These are phyloP conservation scores for Fusarium dimerum DNA, from an alignment of 2,329 filamentous ascomycete species.

Conservation along the genomic window DNA sequence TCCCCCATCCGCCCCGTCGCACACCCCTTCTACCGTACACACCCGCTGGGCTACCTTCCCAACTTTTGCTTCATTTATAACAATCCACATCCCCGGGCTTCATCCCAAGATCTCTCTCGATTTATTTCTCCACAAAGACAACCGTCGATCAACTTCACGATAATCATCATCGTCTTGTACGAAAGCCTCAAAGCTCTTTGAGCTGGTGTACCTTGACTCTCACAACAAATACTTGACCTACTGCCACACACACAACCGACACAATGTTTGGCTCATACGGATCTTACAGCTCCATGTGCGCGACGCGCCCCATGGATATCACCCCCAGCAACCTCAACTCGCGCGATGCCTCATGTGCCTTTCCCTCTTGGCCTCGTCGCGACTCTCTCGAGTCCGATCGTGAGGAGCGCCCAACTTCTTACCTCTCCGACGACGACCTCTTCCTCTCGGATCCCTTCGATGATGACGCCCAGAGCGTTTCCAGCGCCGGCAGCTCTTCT, in stretches of 20 bases:
- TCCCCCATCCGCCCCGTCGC: too few species aligned
- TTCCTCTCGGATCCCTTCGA: conserved; percentile 53
- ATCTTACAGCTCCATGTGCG: conserved; percentile 52
- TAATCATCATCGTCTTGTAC: conserved; percentile 17
- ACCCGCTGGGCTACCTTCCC: too few species aligned
- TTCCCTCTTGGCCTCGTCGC: conserved; percentile 60
- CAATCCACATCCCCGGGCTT: conserved; percentile 28
- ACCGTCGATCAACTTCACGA: conserved; percentile 16
- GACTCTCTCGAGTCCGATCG: conserved; percentile 48
- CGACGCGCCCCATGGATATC: conserved; percentile 49
- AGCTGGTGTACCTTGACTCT: conserved; percentile 16
- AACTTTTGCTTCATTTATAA: conserved; percentile 32
- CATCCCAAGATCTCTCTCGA: conserved; percentile 15
- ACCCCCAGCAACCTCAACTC: conserved; percentile 41
- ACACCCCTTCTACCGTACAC: too few species aligned
- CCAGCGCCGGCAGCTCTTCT: conserved; percentile 45
- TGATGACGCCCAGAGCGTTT: conserved; percentile 51
- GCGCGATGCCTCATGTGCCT: conserved; percentile 52
- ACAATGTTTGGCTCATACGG: conserved; percentile 54
- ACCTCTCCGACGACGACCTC: conserved; percentile 65
- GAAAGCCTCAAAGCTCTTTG: conserved; percentile 18
- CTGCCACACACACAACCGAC: conserved; percentile 21
- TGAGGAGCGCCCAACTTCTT: conserved; percentile 52
- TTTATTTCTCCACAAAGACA: conserved; percentile 21
- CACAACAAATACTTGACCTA: conserved; percentile 19